Conservation (phyloP, 2,329 filamentous ascomycete genomes). For the Penicillium sp. region DNA sequence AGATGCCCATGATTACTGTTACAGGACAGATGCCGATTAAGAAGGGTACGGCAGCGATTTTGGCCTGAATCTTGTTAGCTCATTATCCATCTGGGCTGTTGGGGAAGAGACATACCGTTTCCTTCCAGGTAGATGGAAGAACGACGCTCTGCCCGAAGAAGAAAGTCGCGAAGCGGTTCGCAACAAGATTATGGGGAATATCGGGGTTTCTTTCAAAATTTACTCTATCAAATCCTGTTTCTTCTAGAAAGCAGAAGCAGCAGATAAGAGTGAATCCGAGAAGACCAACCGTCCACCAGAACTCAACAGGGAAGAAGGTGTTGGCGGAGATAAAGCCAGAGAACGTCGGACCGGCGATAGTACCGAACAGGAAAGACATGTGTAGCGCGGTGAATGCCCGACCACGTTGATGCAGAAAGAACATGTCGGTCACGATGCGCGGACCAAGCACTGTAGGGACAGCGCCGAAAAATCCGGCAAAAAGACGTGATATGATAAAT, state of each 20-base stretch:
- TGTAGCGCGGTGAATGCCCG: constrained; percentile 41
- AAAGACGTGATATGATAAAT: constrained; percentile 41
- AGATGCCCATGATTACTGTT: constrained; percentile 40
- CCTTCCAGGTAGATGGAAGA: constrained; percentile 22
- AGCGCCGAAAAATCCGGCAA: constrained; percentile 44
- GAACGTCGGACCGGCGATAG: constrained; percentile 40
- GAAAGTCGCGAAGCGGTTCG: constrained; percentile 29
- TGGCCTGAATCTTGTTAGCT: constrained; percentile 11
- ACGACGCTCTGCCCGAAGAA: constrained; percentile 26
- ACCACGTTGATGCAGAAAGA: constrained; percentile 47
- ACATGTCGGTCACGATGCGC: constrained; percentile 44
- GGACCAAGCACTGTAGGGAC: constrained; percentile 42
- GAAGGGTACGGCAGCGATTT: constrained; percentile 24
- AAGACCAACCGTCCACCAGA: constrained; percentile 47
- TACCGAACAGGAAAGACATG: constrained; percentile 39
- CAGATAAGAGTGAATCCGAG: constrained; percentile 35
- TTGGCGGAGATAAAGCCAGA: constrained; percentile 42
- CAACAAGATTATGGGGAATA: constrained; percentile 16
- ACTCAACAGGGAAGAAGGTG: constrained; percentile 39
- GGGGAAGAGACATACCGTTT: constrained; percentile 18
- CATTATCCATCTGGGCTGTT: neutral
- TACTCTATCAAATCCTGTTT: constrained; percentile 38
- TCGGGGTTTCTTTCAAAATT: constrained; percentile 16
- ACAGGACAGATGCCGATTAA: constrained; percentile 36
- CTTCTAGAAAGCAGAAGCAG: constrained; percentile 42